Conservation (phyloP, 1,139 yeast species). For the Candida tropicalis region DNA sequence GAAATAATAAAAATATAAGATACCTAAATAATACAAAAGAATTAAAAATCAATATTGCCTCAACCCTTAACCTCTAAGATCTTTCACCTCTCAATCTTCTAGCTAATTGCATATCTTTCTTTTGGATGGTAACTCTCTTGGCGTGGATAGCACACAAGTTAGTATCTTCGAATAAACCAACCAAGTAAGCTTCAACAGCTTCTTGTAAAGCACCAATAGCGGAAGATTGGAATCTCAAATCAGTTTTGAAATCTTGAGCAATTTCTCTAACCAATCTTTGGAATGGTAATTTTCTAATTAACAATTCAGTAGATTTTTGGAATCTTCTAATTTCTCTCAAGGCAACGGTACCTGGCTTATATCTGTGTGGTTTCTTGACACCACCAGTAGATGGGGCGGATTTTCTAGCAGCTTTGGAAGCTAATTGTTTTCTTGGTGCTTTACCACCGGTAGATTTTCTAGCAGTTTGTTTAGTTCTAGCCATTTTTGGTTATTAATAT, state of each 20-base stretch:
- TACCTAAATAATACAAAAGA: conserved; percentile 9
- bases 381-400: conserved; percentile 98
- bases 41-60: conserved; percentile 6
- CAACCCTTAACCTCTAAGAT: conserved; percentile 31
- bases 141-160: conserved; percentile 99
- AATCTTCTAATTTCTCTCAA: conserved; percentile 99
- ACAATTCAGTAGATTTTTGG: conserved; percentile 96
- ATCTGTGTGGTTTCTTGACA: conserved; percentile 99
- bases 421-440: conserved; percentile 99
- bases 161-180: conserved; percentile 90
- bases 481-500: conserved; percentile 53
- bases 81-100: conserved; percentile 99
- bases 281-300: conserved; percentile 98
- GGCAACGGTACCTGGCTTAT: conserved; percentile 99
- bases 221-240: conserved; percentile 96
- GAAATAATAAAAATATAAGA: conserved; percentile 4
- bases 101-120: conserved; percentile 98
- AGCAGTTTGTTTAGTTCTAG: conserved; percentile 98
- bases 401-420: conserved; percentile 99
- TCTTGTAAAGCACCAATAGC: conserved; percentile 99
- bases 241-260: conserved; percentile 98
- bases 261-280: conserved; percentile 98
- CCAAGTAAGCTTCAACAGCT: conserved; percentile 97
- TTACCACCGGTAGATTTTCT: conserved; percentile 99
- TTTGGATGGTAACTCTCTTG: conserved; percentile 98